Evolutionary conservation across 768 basidiomycete genomes (phyloP), one percentile per base, ranked within the genome.

Genomic region (Fistulinella prunicolor): DNA sequence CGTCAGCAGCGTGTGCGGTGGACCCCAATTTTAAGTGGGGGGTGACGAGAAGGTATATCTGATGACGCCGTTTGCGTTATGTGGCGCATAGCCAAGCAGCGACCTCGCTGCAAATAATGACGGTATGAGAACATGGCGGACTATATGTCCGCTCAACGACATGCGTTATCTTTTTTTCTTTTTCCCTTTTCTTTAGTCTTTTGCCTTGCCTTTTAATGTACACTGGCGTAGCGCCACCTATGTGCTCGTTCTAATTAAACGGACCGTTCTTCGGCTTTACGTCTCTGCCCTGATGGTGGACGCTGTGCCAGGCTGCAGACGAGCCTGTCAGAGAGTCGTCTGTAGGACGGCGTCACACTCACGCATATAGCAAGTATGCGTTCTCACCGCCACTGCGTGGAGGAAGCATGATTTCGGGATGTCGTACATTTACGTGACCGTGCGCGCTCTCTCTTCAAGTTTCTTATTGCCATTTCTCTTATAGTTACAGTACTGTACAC

Each of bases 361-460:
- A 28, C 26, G 26, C 26, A 28, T 10, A 28, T 9, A 32, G 6
- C 4, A 6, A 4, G 30, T 32, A 32, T 32, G 13, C 56, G 53
- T 57, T 54, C 58, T 63, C 62, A 64, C 38, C 54, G 61, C 63
- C 63, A 66, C 63, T 61, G 57, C 64, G 21, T 63, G 63, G 51
- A 55, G 38, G 42, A 50, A 41, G 59, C 63, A 55, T 54, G 63
- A 63, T 59, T 32, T 30, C 55, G 63, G 63, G 32, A 64, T 65
- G 52, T 50, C 63, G 63, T 64, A 52, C 50, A 3, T 42, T 62
- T 65, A 64, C 63, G 63, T 55, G 53, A 54, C 46, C 17, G 10
- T 34, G 32, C 3, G 39, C 13, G 41, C 34, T 36, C 40, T 5
- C 13, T 30, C 16, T 26, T 30, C 34, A 26, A 40, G 46, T 42